Base-by-base conservation (phyloP, 352 stramenopile genomes). In the Globisporangium irregulare region DNA sequence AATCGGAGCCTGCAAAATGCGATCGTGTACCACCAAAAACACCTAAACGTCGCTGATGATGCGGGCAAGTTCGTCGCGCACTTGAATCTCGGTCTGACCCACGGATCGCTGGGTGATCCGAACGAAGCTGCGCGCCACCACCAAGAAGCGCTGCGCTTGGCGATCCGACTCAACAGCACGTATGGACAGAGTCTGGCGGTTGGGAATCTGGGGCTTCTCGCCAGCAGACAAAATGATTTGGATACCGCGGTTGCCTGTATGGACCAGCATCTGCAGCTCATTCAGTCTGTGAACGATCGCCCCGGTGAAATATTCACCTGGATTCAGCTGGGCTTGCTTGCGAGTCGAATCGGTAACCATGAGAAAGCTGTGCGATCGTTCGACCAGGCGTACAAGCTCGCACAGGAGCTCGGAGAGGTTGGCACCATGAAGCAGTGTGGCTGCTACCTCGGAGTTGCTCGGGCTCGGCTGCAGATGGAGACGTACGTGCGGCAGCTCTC, bases 241-340 rank as follows among this genome's bases (percentile, higher is more conserved):
- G 75, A 90, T 10, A 97, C 89, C 4, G 89, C 90, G 0, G 69
- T 78, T 9, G 86, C 90, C 7, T 97, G 90, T 65, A 87, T 97
- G 73, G 91, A 97, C 62, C 91, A 97, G 75, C 89, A 97, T 68
- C 65, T 97, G 10, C 90, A 97, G 72, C 82, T 97, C 12, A 88
- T 95, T 24, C 89, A 97, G 73, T 90, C 84, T 32, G 81, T 97
- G 20, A 84, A 83, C 41, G 89, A 97, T 69, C 79, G 75, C 10
- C 70, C 83, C 15, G 87, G 79, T 0, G 89, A 97, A 68, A 82
- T 85, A 9, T 94, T 93, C 58, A 86, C 90, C 9, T 97, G 87
- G 87, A 92, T 95, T 60, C 88, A 95, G 56, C 76, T 97, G 1
- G 90, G 90, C 0, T 74, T 95, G 38, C 72, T 97, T 24, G 86